Evolutionary conservation across 768 basidiomycete species (phyloP), one percentile per base, ranked within the genome.

Genomic region (Pleurotus sapidus): DNA sequence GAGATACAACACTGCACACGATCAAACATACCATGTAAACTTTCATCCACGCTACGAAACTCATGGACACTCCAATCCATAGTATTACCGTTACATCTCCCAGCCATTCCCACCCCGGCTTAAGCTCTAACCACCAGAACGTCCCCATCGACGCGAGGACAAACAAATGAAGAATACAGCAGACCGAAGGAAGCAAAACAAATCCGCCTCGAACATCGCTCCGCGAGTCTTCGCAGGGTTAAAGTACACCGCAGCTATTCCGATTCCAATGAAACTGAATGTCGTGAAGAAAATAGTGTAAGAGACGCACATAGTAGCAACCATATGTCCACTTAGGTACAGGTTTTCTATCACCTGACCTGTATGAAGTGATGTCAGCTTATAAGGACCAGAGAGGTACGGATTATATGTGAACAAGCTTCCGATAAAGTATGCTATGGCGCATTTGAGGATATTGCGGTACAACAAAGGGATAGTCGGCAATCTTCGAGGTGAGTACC

Each of bases 201-300:
- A 73, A 63, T 93, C 87, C 8, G 95, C 93, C 67, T 98, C 93
- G 42, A 96, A 70, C 95, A 98, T 98, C 0, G 82, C 89, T 4
- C 96, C 97, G 4, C 90, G 75, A 0, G 93, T 95, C 66, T 96
- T 95, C 24, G 95, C 95, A 3, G 96, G 96, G 63, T 95, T 93
- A 70, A 86, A 98, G 70, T 98, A 95, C 0, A 92, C 89, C 4
- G 84, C 84, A 58, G n/a, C 91, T 88, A 62, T 17, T 45, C 6
- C 42, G 42, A 56, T 20, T 50, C 55, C 49, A 58, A 5, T 34
- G 43, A 34, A 8, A 23, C n/a, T 43, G 18, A 7, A 34, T 30
- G 42, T 30, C 23, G 18, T 43, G 40, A 59, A 39, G 53, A 59
- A 39, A 51, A 49, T 20, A 14, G 25, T 40, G 23, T 11, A 1